Percentiles rank a stretch among this genome's conserved stretches.
phyloP scores from a whole-genome alignment of 164 flowering plant genomes.

The Nymphaea colorata region DNA sequence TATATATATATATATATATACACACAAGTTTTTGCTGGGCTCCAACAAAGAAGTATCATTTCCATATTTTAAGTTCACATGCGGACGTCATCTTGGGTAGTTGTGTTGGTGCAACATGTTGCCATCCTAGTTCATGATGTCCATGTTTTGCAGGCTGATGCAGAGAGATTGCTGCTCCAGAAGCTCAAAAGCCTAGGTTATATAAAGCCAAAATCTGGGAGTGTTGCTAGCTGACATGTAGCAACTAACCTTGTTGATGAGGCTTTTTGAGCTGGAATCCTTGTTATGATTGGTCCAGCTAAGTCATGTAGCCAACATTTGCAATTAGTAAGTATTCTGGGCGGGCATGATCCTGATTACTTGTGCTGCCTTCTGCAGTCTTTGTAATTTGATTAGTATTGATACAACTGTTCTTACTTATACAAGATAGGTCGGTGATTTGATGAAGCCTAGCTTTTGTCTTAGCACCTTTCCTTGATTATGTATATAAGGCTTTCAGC shows the following conservation, averaged over 20 bases:
- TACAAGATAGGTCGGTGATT: too few species aligned
- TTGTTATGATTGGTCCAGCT: background rate
- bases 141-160: constrained; percentile 33
- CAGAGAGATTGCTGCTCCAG: constrained; percentile 48
- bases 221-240: background rate
- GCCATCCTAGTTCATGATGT: background rate
- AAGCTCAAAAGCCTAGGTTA: constrained; percentile 56
- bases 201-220: constrained; percentile 25
- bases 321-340: background rate
- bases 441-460: too few species aligned
- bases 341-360: too few species aligned
- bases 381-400: too few species aligned
- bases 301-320: background rate
- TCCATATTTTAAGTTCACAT: background rate
- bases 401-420: too few species aligned
- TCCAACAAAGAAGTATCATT: background rate
- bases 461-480: too few species aligned
- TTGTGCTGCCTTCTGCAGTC: too few species aligned
- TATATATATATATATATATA: too few species aligned
- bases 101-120: too few species aligned
- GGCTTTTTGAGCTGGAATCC: background rate
- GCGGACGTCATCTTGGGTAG: background rate
- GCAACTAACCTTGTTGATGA: background rate
- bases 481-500: too few species aligned
- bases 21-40: background rate